Base-by-base conservation (phyloP, 2,329 filamentous ascomycete genomes). In the Venturia aucupariae region DNA sequence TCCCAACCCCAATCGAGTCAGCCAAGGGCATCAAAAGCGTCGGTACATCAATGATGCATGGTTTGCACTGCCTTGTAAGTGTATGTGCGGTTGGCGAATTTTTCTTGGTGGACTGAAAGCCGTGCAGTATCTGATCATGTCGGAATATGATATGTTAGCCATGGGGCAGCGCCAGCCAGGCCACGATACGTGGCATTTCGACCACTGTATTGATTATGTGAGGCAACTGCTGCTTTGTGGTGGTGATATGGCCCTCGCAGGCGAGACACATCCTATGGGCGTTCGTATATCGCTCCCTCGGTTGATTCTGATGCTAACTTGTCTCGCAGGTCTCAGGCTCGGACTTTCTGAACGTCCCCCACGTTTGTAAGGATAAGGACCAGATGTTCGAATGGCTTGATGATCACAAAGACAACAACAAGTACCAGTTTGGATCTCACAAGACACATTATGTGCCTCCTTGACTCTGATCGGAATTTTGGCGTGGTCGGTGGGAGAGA, bases 31-130 rank as follows among this genome's bases (percentile, higher is more conserved):
- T 57, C 51, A 44, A 64, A 27, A 64, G 63, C 24, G 42, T 64
- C 35, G 63, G 63, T 8, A 64, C 63, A n/a, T 64, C 63, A n/a
- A 57, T 54, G 63, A 64, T 64, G 63, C 63, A 64, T 38, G 63
- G 54, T 13, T 27, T 64, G n/a, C 63, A 64, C 54, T 64, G 63
- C 59, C 55, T 64, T 22, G 63, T 64, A 15, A 61, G 63, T 22
- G 13, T 42, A 27, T 51, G 24, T 3, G 30, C 17, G 22, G 3
- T 22, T 15, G n/a, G 41, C 22, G 5, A 19, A 24, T 15, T 24
- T 7, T 10, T 32, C 13, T 8, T 11, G 15, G 19, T 17, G 32
- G 27, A 46, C 42, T 27, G 39, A 30, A 39, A 35, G 35, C 4
- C 13, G 41, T 32, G 10, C 51, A 63, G 63, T 64, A 64, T 51